Conservation (phyloP, 2,329 filamentous ascomycete genomes). For the Colletotrichum liriopes region DNA sequence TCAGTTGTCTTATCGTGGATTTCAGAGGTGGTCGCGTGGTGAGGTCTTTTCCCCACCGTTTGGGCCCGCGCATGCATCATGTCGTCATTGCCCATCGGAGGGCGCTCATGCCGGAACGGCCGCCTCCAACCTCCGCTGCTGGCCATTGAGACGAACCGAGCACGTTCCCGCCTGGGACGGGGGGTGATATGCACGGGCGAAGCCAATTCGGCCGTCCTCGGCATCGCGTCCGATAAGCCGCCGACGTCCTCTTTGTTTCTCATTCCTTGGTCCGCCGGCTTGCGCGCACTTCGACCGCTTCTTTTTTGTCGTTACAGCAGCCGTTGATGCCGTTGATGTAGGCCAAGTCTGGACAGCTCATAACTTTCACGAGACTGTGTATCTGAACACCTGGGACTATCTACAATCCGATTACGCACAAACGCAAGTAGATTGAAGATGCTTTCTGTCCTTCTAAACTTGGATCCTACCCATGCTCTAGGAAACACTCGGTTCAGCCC, state of each 20-base stretch:
- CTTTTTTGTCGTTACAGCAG: background rate
- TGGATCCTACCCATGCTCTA: background rate
- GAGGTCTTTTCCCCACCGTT: slow-evolving; percentile 10
- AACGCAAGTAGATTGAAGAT: background rate
- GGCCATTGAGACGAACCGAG: slow-evolving; percentile 21
- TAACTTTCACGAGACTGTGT: background rate
- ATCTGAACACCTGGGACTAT: background rate
- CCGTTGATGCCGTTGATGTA: background rate
- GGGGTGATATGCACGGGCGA: background rate
- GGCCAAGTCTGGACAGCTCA: slow-evolving; percentile 3
- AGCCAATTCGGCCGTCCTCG: slow-evolving; percentile 17
- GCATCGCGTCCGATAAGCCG: slow-evolving; percentile 13
- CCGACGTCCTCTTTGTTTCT: background rate
- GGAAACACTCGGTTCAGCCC: background rate
- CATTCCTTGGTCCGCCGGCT: background rate
- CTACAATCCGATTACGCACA: background rate
- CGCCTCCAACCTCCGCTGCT: slow-evolving; percentile 5
- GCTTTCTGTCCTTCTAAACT: background rate
- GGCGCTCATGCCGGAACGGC: background rate
- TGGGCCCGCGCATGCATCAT: slow-evolving; percentile 32
- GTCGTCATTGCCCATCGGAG: slow-evolving; percentile 33
- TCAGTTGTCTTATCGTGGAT: slow-evolving; percentile 2
- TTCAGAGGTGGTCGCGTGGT: slow-evolving; percentile 24
- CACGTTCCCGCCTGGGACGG: background rate
- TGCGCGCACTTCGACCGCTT: background rate